These are phyloP conservation scores for Zangia roseola DNA, from an alignment of 768 basidiomycete genomes.

Conservation along the genomic window DNA sequence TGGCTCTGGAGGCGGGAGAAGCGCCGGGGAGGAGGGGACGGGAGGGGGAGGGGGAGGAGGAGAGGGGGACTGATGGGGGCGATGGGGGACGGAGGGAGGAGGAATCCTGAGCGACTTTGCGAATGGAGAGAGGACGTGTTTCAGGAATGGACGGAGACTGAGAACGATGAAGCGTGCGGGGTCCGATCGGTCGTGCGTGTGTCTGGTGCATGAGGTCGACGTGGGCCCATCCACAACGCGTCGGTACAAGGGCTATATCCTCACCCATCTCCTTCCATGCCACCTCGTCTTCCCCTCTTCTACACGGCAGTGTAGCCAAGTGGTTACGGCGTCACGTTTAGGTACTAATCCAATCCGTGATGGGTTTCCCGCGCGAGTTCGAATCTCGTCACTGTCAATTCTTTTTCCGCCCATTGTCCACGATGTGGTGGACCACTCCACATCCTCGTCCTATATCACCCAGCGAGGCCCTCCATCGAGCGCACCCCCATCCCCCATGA, in stretches of 20 bases:
- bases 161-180: constrained; percentile 43
- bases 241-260: constrained; percentile 1
- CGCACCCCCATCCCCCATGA: constrained; percentile 25
- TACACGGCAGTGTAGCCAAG: constrained; percentile 53
- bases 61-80: constrained; percentile 26
- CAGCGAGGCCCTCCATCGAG: constrained; percentile 10
- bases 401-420: constrained; percentile 17
- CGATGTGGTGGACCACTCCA: constrained; percentile 1
- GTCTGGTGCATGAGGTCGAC: constrained; percentile 27
- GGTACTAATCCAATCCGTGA: constrained; percentile 46
- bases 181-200: constrained; percentile 49
- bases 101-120: constrained; percentile 34
- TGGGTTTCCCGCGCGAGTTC: constrained; percentile 60
- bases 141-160: constrained; percentile 42
- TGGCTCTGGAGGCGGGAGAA: constrained; percentile 17
- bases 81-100: constrained; percentile 28
- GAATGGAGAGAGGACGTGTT: constrained; percentile 40
- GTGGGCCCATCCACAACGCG: constrained; percentile 10
- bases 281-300: rapidly evolving
- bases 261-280: neutral
- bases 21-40: constrained; percentile 33
- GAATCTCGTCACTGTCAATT: constrained; percentile 57
- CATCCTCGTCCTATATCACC: constrained; percentile 2
- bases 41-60: constrained; percentile 33
- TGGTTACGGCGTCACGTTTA: constrained; percentile 63